Percentiles rank a stretch among this genome's conserved stretches.
Evolutionary conservation across 495 filamentous ascomycete species (phyloP).

Genomic region (Podospora sp.): DNA sequence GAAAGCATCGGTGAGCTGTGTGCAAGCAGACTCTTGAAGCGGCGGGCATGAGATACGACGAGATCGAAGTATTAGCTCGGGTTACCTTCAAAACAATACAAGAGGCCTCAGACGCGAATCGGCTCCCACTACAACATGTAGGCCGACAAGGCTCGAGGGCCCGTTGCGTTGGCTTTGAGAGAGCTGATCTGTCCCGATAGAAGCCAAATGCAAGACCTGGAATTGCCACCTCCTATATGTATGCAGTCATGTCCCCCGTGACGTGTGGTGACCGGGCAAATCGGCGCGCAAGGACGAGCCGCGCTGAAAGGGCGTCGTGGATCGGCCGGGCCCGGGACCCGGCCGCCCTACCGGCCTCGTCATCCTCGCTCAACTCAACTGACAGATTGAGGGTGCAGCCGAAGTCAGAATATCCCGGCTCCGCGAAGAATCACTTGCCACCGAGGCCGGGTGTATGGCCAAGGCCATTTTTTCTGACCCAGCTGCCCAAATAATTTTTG

Average conservation of each 20-base stretch:
- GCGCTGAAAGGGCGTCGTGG: background rate
- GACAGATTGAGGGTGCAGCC: background rate
- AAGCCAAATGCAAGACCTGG: background rate
- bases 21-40: too few relatives aligned
- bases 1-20: too few relatives aligned
- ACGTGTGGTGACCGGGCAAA: conserved; percentile 1
- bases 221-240: background rate
- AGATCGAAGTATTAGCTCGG: too few relatives aligned
- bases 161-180: background rate
- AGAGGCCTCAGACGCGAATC: background rate
- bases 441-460: background rate
- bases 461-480: background rate
- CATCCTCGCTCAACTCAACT: background rate
- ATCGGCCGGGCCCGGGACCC: background rate
- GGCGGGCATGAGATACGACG: too few relatives aligned
- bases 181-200: background rate
- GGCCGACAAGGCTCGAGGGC: background rate
- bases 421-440: too few relatives aligned
- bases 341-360: background rate
- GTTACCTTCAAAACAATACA: background rate
- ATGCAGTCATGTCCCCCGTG: background rate
- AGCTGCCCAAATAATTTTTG: background rate
- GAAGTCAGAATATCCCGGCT: background rate
- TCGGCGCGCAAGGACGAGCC: conserved; percentile 2
- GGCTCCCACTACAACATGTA: background rate